These are phyloP conservation scores for carrot (Daucus carota) DNA, from an alignment of 129 eudicot genomes.

Conservation along the genomic window DNA sequence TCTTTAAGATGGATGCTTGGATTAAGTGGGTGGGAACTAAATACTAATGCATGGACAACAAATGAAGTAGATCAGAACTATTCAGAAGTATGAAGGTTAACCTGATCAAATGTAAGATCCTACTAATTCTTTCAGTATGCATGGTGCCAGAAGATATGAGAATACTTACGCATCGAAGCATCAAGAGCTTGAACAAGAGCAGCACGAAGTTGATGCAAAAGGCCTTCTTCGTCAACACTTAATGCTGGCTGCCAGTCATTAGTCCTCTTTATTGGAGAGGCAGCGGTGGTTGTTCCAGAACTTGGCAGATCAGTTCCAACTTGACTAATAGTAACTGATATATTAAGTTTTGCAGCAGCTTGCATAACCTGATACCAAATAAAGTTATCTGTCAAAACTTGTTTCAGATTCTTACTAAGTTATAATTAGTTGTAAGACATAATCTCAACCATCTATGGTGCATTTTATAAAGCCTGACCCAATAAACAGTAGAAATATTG, in stretches of 20 bases:
- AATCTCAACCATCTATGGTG: neutral
- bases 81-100: neutral
- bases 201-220: conserved; percentile 71
- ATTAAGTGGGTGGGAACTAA: neutral
- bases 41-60: neutral
- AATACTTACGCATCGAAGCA: conserved; percentile 47
- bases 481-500: neutral
- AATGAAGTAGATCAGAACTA: neutral
- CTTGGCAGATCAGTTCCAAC: conserved; percentile 52
- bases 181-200: conserved; percentile 77
- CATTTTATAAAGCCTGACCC: neutral
- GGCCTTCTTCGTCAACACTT: conserved; percentile 74
- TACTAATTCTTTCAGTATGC: neutral
- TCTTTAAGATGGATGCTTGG: conserved; percentile 1
- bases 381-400: neutral
- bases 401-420: neutral
- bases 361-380: conserved; percentile 55
- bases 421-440: neutral
- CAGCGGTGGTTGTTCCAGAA: conserved; percentile 30
- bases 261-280: conserved; percentile 50
- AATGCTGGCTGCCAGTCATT: conserved; percentile 81
- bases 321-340: conserved; percentile 57
- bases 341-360: conserved; percentile 69
- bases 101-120: neutral
- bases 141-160: neutral